Evolutionary conservation across 2,329 filamentous ascomycete genomes (phyloP), one percentile per base, ranked within the genome.

Genomic region (Phaeophleospora eucalypticola): DNA sequence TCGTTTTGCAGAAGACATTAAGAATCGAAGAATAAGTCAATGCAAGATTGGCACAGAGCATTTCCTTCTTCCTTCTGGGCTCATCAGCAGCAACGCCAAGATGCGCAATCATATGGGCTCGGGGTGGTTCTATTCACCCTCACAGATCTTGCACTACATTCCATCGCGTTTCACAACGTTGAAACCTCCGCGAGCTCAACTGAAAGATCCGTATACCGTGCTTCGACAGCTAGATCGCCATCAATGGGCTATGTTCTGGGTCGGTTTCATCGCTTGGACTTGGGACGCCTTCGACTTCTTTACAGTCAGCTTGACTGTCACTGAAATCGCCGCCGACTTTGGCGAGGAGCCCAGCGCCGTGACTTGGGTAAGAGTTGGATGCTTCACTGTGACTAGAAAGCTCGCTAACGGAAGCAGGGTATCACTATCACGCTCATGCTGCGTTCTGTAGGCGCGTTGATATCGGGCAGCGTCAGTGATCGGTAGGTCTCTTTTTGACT

Each of bases 261-360:
- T 70, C 32, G 64, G 68, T 1, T 72, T 73, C 49, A 57, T 71
- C 14, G 77, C 70, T 2, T 81, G 78, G 75, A 68, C 69, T 1
- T 77, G 74, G 73, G 75, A 78, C 56, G 61, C 78, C 0, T 80
- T 82, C 46, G 79, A 82, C 58, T 82, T 82, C 66, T 82, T 82
- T 65, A 80, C 78, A 19, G 79, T 82, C 19, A 80, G 76, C 4
- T 64, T 82, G 42, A 79, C 77, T 0, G 74, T 82, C 14, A 64
- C 68, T 4, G 60, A 78, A 33, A 65, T 83, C 9, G 77, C 78
- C 2, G 67, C 75, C 46, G 62, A 68, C 2, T 83, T 83, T 54
- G 70, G 66, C 39, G 76, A 74, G 53, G 70, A 72, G 2, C 76
- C 77, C 40, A 74, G 73, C 7, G 75, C 82, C 43, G 81, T 83